These are phyloP conservation scores for Petasospora rhodanensis DNA, from an alignment of 1,139 yeast species.

Conservation along the genomic window DNA sequence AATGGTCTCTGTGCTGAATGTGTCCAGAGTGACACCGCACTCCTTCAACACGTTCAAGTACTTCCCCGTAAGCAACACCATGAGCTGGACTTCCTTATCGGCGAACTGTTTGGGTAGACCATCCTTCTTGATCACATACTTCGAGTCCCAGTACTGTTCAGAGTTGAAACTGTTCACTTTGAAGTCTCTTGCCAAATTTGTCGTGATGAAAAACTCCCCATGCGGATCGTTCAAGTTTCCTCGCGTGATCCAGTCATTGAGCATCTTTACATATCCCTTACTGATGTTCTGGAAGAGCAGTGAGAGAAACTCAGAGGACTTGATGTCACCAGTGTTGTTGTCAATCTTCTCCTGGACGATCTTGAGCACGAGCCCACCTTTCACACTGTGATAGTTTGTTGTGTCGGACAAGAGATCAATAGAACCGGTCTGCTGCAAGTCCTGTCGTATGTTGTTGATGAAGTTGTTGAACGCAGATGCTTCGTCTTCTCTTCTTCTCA, in stretches of 20 bases:
- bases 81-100: constrained; percentile 50
- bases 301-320: constrained; percentile 47
- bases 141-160: constrained; percentile 85
- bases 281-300: constrained; percentile 57
- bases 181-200: constrained; percentile 27
- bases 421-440: constrained; percentile 38
- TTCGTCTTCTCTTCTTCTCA: constrained; percentile 25
- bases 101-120: constrained; percentile 69
- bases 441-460: constrained; percentile 39
- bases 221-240: constrained; percentile 79
- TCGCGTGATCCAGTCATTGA: constrained; percentile 70
- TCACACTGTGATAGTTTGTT: constrained; percentile 50
- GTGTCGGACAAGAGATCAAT: constrained; percentile 49
- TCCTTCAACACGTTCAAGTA: constrained; percentile 68
- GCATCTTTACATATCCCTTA: constrained; percentile 58
- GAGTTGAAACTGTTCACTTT: constrained; percentile 45
- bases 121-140: constrained; percentile 69
- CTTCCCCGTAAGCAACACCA: constrained; percentile 80
- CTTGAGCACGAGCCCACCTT: constrained; percentile 64
- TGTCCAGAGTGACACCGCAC: constrained; percentile 23
- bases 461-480: constrained; percentile 29
- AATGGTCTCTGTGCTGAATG: constrained; percentile 26
- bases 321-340: constrained; percentile 61
- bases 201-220: constrained; percentile 73
- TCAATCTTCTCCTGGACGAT: constrained; percentile 57